Evolutionary conservation across 2,329 filamentous ascomycete genomes (phyloP), one percentile per base, ranked within the genome.

Genomic region (Raffaelea albimanens): DNA sequence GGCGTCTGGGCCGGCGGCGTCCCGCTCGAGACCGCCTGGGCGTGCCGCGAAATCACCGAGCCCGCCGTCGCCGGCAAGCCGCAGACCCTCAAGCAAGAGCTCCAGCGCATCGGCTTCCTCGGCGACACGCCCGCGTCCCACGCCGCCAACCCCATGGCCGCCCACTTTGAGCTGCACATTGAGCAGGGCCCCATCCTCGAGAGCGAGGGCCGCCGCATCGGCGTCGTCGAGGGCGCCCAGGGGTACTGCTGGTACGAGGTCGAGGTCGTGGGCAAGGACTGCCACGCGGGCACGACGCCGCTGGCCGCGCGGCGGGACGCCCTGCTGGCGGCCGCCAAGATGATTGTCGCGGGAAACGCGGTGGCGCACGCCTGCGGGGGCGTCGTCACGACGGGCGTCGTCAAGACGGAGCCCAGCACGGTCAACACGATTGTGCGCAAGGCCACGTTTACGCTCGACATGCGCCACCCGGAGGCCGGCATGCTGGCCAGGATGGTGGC

Each of bases 111-210:
- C 44, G 80, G 81, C 0, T 89, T 86, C 53, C 65, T 87, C 0
- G 86, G 85, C n/a, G 55, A 62, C 0, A 63, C 71, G 0, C 70
- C 74, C 11, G 76, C 77, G 10, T 78, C 71, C 43, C 70, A 82
- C 58, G 67, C 73, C 51, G 67, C 71, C 21, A 76, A 73, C 16
- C 83, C 83, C 0, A 79, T 88, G 65, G 83, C 78, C 1, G 85
- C 84, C 0, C 85, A 91, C 62, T 90, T 91, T 58, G 86, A 91
- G 62, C 71, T 93, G 11, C 87, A 93, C 59, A 91, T 91, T 45
- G 87, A 94, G 61, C 87, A 94, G 61, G 85, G 86, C 0, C 85
- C 86, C 0, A 76, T 87, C 34, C 72, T 94, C 1, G 81, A 90
- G 57, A 71, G 72, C 16, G 71, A 74, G 22, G 66, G 70, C 19